These are phyloP conservation scores for Beauveria varroae DNA, from an alignment of 2,329 filamentous ascomycete species.

Conservation along the genomic window DNA sequence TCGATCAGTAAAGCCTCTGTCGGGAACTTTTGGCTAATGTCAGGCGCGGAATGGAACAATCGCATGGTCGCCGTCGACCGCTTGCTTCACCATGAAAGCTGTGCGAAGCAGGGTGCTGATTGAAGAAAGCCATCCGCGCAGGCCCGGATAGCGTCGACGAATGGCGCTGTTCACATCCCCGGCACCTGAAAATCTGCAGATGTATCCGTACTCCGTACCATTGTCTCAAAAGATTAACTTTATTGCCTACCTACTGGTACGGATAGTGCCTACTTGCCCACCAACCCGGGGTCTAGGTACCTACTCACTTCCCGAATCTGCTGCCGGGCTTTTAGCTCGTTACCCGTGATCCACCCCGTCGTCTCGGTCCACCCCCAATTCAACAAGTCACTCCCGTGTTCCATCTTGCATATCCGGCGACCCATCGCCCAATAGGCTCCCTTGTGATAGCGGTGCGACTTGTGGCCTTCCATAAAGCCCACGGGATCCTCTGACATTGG, in stretches of 20 bases:
- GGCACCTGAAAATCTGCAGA: not conserved
- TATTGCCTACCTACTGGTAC: not conserved
- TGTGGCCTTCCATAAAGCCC: not conserved
- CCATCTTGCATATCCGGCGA: not conserved
- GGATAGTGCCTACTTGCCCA: not conserved
- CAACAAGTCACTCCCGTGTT: not conserved
- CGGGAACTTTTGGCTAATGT: not conserved
- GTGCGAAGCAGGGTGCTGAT: not conserved
- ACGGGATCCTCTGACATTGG: not conserved
- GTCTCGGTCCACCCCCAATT: not conserved
- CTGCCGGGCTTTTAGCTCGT: slow-evolving; percentile 13
- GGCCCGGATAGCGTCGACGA: not conserved
- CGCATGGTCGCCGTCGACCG: too few species aligned
- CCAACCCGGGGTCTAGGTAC: not conserved
- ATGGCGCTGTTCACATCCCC: not conserved
- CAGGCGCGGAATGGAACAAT: not conserved
- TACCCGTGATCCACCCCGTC: not conserved
- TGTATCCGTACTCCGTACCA: not conserved
- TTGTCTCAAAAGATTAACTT: not conserved
- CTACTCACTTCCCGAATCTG: slow-evolving; percentile 13
- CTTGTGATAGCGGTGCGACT: not conserved
- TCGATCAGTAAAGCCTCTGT: too few species aligned
- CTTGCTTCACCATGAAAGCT: too few species aligned
- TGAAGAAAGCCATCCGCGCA: not conserved
- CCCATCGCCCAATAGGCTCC: not conserved